Evolutionary conservation across 2,329 filamentous ascomycete species (phyloP), one percentile per base, ranked within the genome.

Genomic region (Pseudocercospora fijiensis): DNA sequence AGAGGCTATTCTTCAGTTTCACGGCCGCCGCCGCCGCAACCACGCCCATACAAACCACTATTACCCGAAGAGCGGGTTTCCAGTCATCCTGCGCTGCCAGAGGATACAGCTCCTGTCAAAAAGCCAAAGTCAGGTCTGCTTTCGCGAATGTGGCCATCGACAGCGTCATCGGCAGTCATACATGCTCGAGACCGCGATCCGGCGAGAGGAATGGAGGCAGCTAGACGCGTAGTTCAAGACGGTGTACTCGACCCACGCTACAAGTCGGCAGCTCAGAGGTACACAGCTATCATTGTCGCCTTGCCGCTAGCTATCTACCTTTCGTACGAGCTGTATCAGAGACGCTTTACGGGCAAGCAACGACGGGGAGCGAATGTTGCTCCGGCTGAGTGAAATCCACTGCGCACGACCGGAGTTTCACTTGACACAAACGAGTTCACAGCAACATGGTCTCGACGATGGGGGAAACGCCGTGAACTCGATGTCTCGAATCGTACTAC

Each of bases 191-290:
- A 41, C 37, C 55, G 37, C 26, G 67, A 72, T 61, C 61, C 63
- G 8, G 65, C 57, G 22, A 65, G 71, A 43, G 72, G 72, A 9
- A 10, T 65, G 9, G 67, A 67, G 57, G 72, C 73, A 18, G 61
- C 70, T 18, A 60, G 61, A 26, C 60, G 64, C 20, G 67, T 68
- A 3, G 71, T 71, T 2, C 60, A 58, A 26, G 66, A 67, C 26
- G 73, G 73, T 33, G 61, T 68, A 1, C 63, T 74, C 20, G 70
- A 74, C 45, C 64, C 69, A 27, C 61, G 71, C 43, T 75, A 75
- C 63, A 67, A 64, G 28, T 37, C 62, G 16, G 69, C 68, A 10
- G 69, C 71, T 27, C 58, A 66, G 13, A 55, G 65, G 18, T 65
- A 71, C 18, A 70, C 66, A 7, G 65, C 66, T 13, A 60, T 73